Evolutionary conservation across 495 filamentous ascomycete genomes (phyloP).

Genomic region (Penicillium fimorum): DNA sequence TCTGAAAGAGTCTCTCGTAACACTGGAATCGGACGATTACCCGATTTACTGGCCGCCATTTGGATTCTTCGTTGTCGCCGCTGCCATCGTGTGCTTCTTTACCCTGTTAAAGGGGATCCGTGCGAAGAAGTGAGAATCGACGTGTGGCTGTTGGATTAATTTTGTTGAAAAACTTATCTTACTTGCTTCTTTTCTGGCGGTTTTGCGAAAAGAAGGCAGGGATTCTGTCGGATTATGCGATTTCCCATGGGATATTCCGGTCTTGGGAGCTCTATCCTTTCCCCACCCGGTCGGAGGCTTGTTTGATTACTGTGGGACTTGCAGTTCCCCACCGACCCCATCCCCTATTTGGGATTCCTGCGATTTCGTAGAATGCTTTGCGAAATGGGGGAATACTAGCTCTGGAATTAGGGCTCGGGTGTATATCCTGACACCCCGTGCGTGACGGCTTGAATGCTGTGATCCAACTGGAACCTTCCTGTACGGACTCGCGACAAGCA

Average conservation of each 20-base stretch:
- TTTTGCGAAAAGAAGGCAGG: background rate
- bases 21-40: background rate
- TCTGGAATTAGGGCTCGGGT: background rate
- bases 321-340: background rate
- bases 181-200: background rate
- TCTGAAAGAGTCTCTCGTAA: background rate
- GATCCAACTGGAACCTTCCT: background rate
- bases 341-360: background rate
- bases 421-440: background rate
- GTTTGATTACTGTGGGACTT: background rate
- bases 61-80: slow-evolving; percentile 12
- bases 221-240: background rate
- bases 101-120: slow-evolving; percentile 18
- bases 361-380: background rate
- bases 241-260: background rate
- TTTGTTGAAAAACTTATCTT: background rate
- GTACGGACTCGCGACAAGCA: background rate
- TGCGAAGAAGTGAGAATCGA: slow-evolving; percentile 12
- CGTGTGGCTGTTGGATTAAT: background rate
- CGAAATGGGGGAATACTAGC: background rate
- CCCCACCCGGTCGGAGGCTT: background rate
- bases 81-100: slow-evolving; percentile 14
- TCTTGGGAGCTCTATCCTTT: background rate
- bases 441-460: background rate
- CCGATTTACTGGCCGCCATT: slow-evolving; percentile 1